These are phyloP conservation scores for Pleurotus djamor DNA, from an alignment of 768 basidiomycete genomes.

Conservation along the genomic window DNA sequence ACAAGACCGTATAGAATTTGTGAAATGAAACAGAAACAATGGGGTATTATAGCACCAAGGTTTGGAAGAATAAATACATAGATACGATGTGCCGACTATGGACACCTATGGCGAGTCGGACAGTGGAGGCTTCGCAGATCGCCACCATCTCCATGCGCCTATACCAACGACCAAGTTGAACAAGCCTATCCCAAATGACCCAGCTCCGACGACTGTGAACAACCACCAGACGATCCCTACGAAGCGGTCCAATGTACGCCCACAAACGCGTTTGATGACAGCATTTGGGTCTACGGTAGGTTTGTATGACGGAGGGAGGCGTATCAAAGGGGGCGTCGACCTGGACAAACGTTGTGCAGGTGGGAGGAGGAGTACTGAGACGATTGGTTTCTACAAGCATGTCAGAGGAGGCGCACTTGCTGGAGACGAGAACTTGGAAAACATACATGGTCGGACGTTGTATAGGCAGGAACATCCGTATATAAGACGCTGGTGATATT, in stretches of 20 bases:
- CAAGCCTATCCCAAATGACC: conserved; percentile 65
- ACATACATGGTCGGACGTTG: conserved; percentile 87
- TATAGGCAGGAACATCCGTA: conserved; percentile 79
- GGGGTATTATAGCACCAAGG: neutral
- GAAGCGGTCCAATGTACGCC: conserved; percentile 66
- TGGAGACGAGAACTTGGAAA: too few species aligned
- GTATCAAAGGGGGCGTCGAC: conserved; percentile 37
- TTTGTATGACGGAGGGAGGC: conserved; percentile 46
- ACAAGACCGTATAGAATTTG: neutral
- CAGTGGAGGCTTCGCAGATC: conserved; percentile 17
- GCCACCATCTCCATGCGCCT: conserved; percentile 65
- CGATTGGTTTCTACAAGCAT: conserved; percentile 75
- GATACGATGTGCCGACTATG: neutral
- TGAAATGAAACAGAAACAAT: too few species aligned
- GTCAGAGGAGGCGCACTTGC: too few species aligned
- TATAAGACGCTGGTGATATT: conserved; percentile 68
- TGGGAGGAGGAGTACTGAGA: conserved; percentile 68
- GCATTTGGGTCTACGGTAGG: conserved; percentile 56
- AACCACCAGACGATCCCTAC: conserved; percentile 83
- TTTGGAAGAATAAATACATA: neutral
- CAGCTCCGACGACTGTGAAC: conserved; percentile 73
- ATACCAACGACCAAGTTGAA: conserved; percentile 73
- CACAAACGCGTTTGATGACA: conserved; percentile 57
- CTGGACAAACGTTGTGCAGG: conserved; percentile 23
- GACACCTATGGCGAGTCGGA: neutral